Conservation (phyloP, 176 grass and related monocot species). For the Neostapfia colusana region DNA sequence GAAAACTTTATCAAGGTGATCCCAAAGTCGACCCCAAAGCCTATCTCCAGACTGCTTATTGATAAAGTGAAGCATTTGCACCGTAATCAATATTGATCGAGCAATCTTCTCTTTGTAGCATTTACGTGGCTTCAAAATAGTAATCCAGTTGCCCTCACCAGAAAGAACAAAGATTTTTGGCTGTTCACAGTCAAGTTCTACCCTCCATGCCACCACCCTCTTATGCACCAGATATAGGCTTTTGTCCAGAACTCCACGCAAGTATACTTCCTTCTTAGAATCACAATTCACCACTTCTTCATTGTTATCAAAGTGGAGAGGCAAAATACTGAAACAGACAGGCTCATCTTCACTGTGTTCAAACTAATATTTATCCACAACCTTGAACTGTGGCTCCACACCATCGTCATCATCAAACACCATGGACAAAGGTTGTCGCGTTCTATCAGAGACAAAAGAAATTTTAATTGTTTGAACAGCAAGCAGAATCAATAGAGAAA, state of each 20-base stretch:
- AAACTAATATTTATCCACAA: slow-evolving; percentile 48
- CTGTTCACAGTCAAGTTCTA: slow-evolving; percentile 39
- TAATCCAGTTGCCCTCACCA: slow-evolving; percentile 58
- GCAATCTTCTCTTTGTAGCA: slow-evolving; percentile 36
- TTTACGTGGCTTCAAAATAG: slow-evolving; percentile 51
- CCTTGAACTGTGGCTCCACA: neutral
- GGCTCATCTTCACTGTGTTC: neutral
- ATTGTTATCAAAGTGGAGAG: slow-evolving; percentile 22
- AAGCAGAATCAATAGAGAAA: neutral
- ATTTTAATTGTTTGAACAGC: neutral
- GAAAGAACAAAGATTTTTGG: slow-evolving; percentile 50
- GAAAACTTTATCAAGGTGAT: slow-evolving; percentile 48
- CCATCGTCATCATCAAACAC: slow-evolving; percentile 39
- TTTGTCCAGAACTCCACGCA: slow-evolving; percentile 29
- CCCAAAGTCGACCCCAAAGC: slow-evolving; percentile 1
- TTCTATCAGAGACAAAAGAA: neutral
- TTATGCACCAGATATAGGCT: slow-evolving; percentile 31
- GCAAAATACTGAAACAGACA: slow-evolving; percentile 57
- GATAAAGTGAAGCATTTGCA: slow-evolving; percentile 63
- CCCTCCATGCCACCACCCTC: slow-evolving; percentile 55
- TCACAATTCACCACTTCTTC: neutral
- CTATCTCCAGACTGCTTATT: slow-evolving; percentile 42
- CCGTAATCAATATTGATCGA: slow-evolving; percentile 57
- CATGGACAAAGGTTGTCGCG: neutral
- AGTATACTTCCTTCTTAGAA: slow-evolving; percentile 35